phyloP scores from a whole-genome alignment of 2,329 filamentous ascomycete species.

The Fusarium odoratissimum region DNA sequence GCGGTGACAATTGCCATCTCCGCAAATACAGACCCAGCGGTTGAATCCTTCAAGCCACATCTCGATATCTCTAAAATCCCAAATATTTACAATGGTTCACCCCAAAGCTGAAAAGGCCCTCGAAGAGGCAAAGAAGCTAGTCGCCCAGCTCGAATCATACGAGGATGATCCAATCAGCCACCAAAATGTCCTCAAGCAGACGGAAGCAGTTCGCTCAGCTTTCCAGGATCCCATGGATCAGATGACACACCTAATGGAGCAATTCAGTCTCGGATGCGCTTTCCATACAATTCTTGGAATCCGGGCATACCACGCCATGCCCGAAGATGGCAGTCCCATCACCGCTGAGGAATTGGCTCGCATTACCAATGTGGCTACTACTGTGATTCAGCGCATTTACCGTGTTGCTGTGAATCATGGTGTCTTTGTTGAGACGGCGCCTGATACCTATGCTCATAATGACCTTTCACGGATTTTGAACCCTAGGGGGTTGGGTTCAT shows the following conservation, averaged over 20 bases:
- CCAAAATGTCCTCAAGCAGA: conserved; percentile 39
- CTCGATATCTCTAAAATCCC: background rate
- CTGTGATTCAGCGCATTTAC: conserved; percentile 48
- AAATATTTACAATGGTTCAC: conserved; percentile 22
- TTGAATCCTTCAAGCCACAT: background rate
- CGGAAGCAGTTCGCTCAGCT: conserved; percentile 38
- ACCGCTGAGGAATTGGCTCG: conserved; percentile 35
- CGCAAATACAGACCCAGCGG: background rate
- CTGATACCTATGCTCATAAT: conserved; percentile 50
- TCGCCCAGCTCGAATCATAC: conserved; percentile 43
- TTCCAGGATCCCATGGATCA: conserved; percentile 46
- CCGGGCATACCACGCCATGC: conserved; percentile 44
- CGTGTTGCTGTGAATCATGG: conserved; percentile 48
- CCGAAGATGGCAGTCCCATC: conserved; percentile 40
- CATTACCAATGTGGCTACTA: conserved; percentile 45
- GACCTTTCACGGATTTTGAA: conserved; percentile 45
- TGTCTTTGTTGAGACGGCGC: conserved; percentile 45
- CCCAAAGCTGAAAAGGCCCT: conserved; percentile 44
- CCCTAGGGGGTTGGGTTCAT: conserved; percentile 45
- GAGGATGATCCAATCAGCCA: conserved; percentile 40
- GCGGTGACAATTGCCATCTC: background rate
- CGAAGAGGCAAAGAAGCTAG: conserved; percentile 42
- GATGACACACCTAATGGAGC: conserved; percentile 41
- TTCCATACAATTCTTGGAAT: conserved; percentile 45
- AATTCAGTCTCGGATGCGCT: conserved; percentile 38